phyloP scores from a whole-genome alignment of 1,284 basidiomycete species.

The Cryptococcus floricola region DNA sequence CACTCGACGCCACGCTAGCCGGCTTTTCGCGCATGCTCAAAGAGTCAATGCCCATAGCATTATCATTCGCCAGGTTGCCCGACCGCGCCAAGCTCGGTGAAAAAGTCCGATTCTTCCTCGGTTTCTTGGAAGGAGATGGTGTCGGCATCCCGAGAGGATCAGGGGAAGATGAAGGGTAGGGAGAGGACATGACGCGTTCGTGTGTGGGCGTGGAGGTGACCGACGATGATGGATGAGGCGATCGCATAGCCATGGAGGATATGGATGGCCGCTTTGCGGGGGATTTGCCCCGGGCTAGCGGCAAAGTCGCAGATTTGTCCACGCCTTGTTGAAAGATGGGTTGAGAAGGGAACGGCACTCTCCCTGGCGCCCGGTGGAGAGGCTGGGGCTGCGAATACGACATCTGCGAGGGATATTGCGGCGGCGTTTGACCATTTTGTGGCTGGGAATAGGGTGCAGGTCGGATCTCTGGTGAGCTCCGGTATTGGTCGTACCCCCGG shows the following conservation, averaged over 20 bases:
- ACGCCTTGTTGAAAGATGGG: background rate
- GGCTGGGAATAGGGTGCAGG: background rate
- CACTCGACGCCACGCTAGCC: background rate
- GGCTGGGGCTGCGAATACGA: background rate
- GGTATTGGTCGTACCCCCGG: background rate
- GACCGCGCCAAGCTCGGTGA: slow-evolving; percentile 11
- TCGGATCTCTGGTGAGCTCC: too few relatives aligned
- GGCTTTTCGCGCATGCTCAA: slow-evolving; percentile 9
- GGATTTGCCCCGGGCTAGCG: background rate
- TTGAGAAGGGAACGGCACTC: background rate
- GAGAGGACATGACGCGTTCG: slow-evolving; percentile 6
- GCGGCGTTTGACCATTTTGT: background rate
- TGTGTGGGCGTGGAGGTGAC: slow-evolving; percentile 15
- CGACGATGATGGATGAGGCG: slow-evolving; percentile 13
- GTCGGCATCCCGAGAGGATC: slow-evolving; percentile 23
- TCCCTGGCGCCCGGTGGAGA: background rate
- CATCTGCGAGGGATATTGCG: background rate
- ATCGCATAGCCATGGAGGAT: slow-evolving; percentile 13
- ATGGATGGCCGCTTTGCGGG: slow-evolving; percentile 7
- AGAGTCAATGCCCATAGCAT: slow-evolving; percentile 5
- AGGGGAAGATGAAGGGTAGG: slow-evolving; percentile 19
- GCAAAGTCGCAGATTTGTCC: background rate
- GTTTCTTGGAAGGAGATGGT: slow-evolving; percentile 36
- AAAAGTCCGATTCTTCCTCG: slow-evolving; percentile 2
- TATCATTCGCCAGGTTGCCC: background rate